A percentile compares a stretch with the other conserved stretches of the same genome.
These are phyloP conservation scores for Pichia sp. DNA, from an alignment of 1,139 yeast species.

Conservation along the genomic window DNA sequence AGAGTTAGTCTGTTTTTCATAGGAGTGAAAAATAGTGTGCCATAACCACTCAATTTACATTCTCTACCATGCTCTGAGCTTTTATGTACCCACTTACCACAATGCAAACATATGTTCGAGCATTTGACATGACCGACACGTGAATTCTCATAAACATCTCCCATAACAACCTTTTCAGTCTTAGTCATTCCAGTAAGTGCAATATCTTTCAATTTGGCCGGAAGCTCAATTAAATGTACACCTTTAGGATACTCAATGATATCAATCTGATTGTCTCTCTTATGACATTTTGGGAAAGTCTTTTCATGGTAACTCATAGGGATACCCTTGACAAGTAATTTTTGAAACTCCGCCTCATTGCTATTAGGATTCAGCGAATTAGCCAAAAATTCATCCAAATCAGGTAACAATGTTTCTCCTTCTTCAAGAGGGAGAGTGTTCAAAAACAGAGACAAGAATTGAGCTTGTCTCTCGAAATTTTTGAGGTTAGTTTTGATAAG, in stretches of 20 bases:
- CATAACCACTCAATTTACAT: constrained; percentile 24
- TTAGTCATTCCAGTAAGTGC: constrained; percentile 11
- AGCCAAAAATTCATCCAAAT: constrained; percentile 11
- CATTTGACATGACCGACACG: constrained; percentile 16
- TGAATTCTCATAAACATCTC: constrained; percentile 1
- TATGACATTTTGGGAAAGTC: constrained; percentile 8
- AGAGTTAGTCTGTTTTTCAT: constrained; percentile 22
- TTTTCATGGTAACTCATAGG: not conserved
- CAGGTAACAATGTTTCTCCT: constrained; percentile 5
- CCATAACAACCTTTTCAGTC: constrained; percentile 10
- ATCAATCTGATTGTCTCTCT: constrained; percentile 9
- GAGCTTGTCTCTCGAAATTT: constrained; percentile 21
- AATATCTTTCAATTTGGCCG: constrained; percentile 26
- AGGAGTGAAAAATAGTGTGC: constrained; percentile 27
- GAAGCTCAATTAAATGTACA: constrained; percentile 24
- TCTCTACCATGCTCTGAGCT: constrained; percentile 13
- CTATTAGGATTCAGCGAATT: not conserved
- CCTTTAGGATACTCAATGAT: constrained; percentile 23
- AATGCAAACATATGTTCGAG: constrained; percentile 24
- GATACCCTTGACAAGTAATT: not conserved
- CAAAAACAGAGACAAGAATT: constrained; percentile 19
- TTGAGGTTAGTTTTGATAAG: constrained; percentile 20
- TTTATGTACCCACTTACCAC: constrained; percentile 23
- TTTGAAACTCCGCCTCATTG: not conserved
- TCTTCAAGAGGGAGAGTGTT: constrained; percentile 15